phyloP scores from a whole-genome alignment of 805 yeast species.

The Saturnispora hagleri region DNA sequence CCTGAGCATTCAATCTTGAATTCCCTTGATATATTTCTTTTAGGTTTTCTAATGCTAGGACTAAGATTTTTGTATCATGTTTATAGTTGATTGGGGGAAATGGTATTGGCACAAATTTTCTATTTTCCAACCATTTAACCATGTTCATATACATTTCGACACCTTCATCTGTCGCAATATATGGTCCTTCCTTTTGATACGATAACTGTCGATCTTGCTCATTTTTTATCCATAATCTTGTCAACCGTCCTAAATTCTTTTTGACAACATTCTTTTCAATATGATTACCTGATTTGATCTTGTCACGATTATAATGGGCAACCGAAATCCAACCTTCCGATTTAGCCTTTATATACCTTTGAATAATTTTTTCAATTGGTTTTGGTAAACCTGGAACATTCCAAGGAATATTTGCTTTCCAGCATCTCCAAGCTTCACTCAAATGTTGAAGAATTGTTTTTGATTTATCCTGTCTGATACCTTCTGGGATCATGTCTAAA shows the following conservation, averaged over 20 bases:
- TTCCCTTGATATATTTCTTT: conserved; percentile 72
- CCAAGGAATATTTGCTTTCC: conserved; percentile 99
- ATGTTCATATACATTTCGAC: conserved; percentile 75
- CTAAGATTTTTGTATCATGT: conserved; percentile 85
- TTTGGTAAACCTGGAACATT: conserved; percentile 92
- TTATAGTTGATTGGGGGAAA: conserved; percentile 89
- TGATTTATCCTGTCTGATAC: conserved; percentile 77
- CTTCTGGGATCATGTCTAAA: conserved; percentile 94
- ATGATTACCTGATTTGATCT: conserved; percentile 80
- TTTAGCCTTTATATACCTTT: conserved; percentile 85
- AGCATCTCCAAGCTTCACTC: conserved; percentile 98
- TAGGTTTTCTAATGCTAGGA: conserved; percentile 80
- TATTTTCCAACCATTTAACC: conserved; percentile 84
- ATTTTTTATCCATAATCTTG: conserved; percentile 83
- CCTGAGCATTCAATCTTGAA: conserved; percentile 72
- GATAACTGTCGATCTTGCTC: conserved; percentile 84
- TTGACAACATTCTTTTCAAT: conserved; percentile 92
- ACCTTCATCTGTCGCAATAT: conserved; percentile 77
- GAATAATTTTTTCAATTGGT: conserved; percentile 79
- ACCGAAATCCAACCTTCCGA: conserved; percentile 96
- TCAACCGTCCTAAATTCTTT: conserved; percentile 85
- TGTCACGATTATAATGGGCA: conserved; percentile 85
- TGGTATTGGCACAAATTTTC: conserved; percentile 80
- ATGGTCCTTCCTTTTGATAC: conserved; percentile 81
- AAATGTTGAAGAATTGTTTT: conserved; percentile 85